Evolutionary conservation across 768 basidiomycete genomes (phyloP).

Genomic region (Mycena haematopus): DNA sequence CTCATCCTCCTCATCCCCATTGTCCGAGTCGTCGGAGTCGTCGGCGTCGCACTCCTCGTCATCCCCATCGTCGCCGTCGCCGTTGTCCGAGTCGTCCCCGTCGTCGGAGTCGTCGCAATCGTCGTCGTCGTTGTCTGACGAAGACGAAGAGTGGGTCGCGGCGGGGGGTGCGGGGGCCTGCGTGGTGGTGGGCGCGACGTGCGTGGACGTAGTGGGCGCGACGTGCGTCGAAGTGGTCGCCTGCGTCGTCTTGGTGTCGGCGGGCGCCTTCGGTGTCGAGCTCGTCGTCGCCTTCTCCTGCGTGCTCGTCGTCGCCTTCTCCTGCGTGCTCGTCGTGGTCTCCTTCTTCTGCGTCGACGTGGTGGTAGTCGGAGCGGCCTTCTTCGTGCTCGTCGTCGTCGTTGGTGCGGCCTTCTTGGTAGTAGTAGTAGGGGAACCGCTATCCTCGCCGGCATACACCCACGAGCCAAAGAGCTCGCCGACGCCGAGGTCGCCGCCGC

Average conservation of each 20-base stretch:
- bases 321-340: not conserved
- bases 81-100: not conserved
- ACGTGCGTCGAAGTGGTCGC: not conserved
- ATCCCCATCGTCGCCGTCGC: not conserved
- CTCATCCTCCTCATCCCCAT: not conserved
- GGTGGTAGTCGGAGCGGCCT: constrained; percentile 4
- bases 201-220: not conserved
- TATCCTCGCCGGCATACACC: constrained; percentile 21
- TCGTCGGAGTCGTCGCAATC: not conserved
- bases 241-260: not conserved
- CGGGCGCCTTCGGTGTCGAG: not conserved
- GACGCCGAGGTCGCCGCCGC: constrained; percentile 9
- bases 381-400: not conserved
- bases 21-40: not conserved
- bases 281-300: not conserved
- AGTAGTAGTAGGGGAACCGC: not conserved
- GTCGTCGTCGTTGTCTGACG: not conserved
- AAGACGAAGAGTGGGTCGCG: not conserved
- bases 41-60: not conserved
- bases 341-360: no score
- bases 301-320: not conserved
- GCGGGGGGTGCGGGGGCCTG: not conserved
- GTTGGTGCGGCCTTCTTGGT: not conserved
- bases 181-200: not conserved
- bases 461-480: constrained; percentile 21